These are phyloP conservation scores for Naegleria gruberi DNA, from an alignment of 208 protist genomes.

Conservation along the genomic window DNA sequence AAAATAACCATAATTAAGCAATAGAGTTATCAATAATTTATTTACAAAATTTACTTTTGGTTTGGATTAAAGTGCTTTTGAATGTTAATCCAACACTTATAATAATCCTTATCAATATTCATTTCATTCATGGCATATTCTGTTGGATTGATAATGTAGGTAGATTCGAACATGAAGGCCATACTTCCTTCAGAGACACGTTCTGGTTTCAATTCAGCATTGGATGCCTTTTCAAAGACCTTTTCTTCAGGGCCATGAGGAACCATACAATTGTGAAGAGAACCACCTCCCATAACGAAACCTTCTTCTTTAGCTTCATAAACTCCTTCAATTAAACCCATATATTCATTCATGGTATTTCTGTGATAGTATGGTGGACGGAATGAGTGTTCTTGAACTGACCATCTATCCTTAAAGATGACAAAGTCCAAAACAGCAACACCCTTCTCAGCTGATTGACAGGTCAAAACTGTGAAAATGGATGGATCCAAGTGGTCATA, in stretches of 20 bases:
- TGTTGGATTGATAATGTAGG: constrained; percentile 53
- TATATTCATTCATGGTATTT: constrained; percentile 79
- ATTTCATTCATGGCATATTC: constrained; percentile 41
- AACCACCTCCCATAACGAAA: constrained; percentile 53
- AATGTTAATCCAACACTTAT: constrained; percentile 54
- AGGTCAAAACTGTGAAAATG: constrained; percentile 79
- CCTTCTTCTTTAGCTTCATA: constrained; percentile 74
- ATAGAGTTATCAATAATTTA: no score
- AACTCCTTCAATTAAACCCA: constrained; percentile 68
- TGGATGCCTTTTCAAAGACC: constrained; percentile 38
- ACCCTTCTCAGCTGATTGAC: constrained; percentile 52
- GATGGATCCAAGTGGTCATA: constrained; percentile 77
- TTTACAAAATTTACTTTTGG: constrained; percentile 22
- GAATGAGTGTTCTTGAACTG: constrained; percentile 64
- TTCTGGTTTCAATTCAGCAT: constrained; percentile 43
- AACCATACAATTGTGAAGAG: constrained; percentile 49
- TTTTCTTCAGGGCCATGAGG: constrained; percentile 54
- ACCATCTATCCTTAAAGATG: constrained; percentile 75
- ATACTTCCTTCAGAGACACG: constrained; percentile 51
- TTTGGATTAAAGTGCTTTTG: constrained; percentile 37
- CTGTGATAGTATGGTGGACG: constrained; percentile 78
- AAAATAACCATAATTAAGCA: no score
- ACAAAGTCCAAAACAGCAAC: constrained; percentile 72
- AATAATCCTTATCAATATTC: constrained; percentile 52
- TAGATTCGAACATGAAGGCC: constrained; percentile 76